These are phyloP conservation scores for Apiospora saccharicola DNA, from an alignment of 2,329 filamentous ascomycete species.

Conservation along the genomic window DNA sequence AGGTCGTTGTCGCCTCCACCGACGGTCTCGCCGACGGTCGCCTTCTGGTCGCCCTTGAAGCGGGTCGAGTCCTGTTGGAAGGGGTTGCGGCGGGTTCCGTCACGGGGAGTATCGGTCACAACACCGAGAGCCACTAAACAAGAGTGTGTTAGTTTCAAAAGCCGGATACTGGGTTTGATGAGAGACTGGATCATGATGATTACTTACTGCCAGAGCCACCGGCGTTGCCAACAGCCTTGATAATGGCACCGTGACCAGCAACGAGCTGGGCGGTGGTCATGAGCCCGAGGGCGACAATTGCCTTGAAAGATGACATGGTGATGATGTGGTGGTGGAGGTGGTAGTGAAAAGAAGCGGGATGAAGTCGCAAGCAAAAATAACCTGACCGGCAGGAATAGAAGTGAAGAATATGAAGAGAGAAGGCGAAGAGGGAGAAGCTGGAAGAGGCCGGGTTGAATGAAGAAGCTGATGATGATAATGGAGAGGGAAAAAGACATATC, in stretches of 20 bases:
- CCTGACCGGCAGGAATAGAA: slow-evolving; percentile 38
- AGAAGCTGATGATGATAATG: slow-evolving; percentile 34
- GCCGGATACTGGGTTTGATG: background rate
- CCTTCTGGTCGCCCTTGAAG: slow-evolving; percentile 61
- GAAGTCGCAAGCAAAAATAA: slow-evolving; percentile 29
- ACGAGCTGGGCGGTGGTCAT: slow-evolving; percentile 62
- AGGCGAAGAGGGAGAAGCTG: slow-evolving; percentile 28
- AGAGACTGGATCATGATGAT: background rate
- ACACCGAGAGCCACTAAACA: slow-evolving; percentile 53
- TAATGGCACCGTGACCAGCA: slow-evolving; percentile 68
- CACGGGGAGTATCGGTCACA: slow-evolving; percentile 64
- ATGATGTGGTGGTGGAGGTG: slow-evolving; percentile 27
- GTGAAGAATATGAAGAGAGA: slow-evolving; percentile 22
- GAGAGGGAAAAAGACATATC: slow-evolving; percentile 28
- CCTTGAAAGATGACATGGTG: slow-evolving; percentile 39
- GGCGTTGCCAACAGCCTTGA: slow-evolving; percentile 62
- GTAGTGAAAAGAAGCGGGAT: slow-evolving; percentile 15
- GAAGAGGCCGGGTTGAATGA: slow-evolving; percentile 21
- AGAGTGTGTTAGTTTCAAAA: background rate
- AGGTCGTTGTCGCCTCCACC: slow-evolving; percentile 63
- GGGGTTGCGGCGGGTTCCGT: slow-evolving; percentile 65
- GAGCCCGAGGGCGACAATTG: slow-evolving; percentile 52
- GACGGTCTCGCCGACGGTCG: slow-evolving; percentile 66
- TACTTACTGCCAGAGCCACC: slow-evolving; percentile 61
- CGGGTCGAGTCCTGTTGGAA: slow-evolving; percentile 72